Base-by-base conservation (phyloP, 139 green algal species). In the Tetraselmis striata region DNA sequence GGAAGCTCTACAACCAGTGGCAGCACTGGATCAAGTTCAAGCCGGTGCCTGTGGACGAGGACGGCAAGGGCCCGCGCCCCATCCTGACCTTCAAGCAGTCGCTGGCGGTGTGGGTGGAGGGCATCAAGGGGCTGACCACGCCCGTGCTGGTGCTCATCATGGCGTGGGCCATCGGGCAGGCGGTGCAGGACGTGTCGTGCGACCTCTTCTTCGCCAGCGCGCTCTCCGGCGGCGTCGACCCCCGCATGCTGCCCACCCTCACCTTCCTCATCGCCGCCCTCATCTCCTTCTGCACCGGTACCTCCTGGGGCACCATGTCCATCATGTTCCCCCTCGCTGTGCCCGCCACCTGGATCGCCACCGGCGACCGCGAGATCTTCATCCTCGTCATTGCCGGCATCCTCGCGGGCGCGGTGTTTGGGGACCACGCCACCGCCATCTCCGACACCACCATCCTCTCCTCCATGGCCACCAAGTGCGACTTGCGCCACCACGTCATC, bases 211-310 rank as follows among this genome's bases (percentile, higher is more conserved):
- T 86, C 31, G 74, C 82, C n/a, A 59, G 25, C 31, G 74, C 78
- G n/a, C 32, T 86, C n/a, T 79, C 45, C 11, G 5, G 2, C n/a
- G 28, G 28, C 28, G 28, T 86, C n/a, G 82, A 86, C 75, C 28
- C 29, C 29, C 32, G 82, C 25, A 76, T 30, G 31, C 85, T 86
- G 30, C 82, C 82, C 31, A 77, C 77, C n/a, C 78, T 86, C 79
- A 84, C 80, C n/a, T 86, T 86, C 75, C 31, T 86, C 32, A 31
- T 86, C 31, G 32, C 82, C n/a, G 82, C 82, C 30, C 26, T 85
- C 75, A 86, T 86, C 31, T 85, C 82, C n/a, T 77, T 78, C 31
- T 31, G 31, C 75, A 86, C 81, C 32, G 81, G 81, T 1, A 84
- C 81, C 77, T 79, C 58, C 32, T 84, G 81, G 81, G 81, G 81